These are phyloP conservation scores for Aspergillus floridensis DNA, from an alignment of 2,329 filamentous ascomycete species.

Conservation along the genomic window DNA sequence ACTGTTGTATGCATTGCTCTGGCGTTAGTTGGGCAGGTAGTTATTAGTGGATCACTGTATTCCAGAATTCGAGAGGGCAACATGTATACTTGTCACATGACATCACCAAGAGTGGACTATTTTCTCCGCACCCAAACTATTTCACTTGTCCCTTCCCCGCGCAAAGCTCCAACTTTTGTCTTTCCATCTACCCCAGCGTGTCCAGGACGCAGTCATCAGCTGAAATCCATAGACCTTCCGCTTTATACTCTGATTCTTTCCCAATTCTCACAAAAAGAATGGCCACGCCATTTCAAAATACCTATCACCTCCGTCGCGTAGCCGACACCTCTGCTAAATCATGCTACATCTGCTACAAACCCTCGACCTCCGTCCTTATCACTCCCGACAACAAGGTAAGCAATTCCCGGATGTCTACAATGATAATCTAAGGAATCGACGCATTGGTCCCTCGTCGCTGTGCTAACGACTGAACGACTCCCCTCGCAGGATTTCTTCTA, in stretches of 20 bases:
- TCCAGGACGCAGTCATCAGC: not conserved
- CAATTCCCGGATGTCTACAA: not conserved
- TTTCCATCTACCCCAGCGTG: not conserved
- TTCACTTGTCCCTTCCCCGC: not conserved
- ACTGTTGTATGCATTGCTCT: constrained; percentile 25
- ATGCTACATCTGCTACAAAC: constrained; percentile 90
- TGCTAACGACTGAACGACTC: constrained; percentile 3
- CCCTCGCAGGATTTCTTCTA: constrained; percentile 78
- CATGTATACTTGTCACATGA: not conserved
- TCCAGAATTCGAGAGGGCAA: not conserved
- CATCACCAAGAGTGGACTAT: not conserved
- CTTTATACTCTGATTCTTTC: not conserved
- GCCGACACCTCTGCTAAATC: constrained; percentile 78
- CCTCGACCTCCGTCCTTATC: constrained; percentile 80
- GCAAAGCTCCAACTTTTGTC: not conserved
- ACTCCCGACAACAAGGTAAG: constrained; percentile 82
- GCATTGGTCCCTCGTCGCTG: not conserved
- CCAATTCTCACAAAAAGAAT: not conserved
- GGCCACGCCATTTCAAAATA: constrained; percentile 59
- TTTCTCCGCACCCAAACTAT: not conserved
- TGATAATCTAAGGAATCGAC: too few relatives aligned
- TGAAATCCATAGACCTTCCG: not conserved
- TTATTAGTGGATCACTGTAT: not conserved
- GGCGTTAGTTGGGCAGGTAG: constrained; percentile 22
- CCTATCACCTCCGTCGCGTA: constrained; percentile 82